Base-by-base conservation (phyloP, 2,329 filamentous ascomycete genomes). In the Harringtonia aguacate region DNA sequence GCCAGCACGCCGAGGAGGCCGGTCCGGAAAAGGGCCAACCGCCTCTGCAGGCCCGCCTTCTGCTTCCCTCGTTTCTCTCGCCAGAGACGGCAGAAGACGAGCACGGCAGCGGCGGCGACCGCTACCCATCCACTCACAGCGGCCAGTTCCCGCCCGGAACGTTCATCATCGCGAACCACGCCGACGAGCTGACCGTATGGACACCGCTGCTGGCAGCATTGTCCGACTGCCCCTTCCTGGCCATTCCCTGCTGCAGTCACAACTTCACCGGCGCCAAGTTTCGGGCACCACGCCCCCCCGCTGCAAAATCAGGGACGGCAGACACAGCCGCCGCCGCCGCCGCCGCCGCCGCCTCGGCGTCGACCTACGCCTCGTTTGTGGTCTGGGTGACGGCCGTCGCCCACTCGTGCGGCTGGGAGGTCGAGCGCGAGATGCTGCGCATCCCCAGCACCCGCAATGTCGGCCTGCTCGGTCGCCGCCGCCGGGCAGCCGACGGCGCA, bases 91-190 rank as follows among this genome's bases (percentile, higher is more conserved):
- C 13, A 7, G n/a, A 31, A 0, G 17, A 28, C 13, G 39, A 24
- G 1, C 8, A n/a, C 13, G 15, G 15, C n/a, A 10, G 35, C 15
- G 33, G 15, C 24, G 13, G 20, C 30, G 12, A 21, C 39, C 24
- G 48, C 20, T 45, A 56, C 30, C 49, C 53, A 18, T 14, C 56
- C 22, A 58, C 69, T 15, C 71, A 78, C 54, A 61, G 69, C 49
- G 92, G 90, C 30, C 56, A 70, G 10, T 95, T 97, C 56, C 70
- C 77, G 0, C 59, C 62, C 15, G 78, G 79, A 24, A 94, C 87
- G 0, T 98, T 98, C 61, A 87, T 98, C 55, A 84, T 98, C 50
- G 94, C 88, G 39, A 98, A 98, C 58, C 92, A 98, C 60, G 90
- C 90, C 12, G 92, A 98, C 58, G 89, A 98, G 64, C 73, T 98